Evolutionary conservation across 2,329 filamentous ascomycete genomes (phyloP).

Genomic region (Chaetomiaceae sp.): DNA sequence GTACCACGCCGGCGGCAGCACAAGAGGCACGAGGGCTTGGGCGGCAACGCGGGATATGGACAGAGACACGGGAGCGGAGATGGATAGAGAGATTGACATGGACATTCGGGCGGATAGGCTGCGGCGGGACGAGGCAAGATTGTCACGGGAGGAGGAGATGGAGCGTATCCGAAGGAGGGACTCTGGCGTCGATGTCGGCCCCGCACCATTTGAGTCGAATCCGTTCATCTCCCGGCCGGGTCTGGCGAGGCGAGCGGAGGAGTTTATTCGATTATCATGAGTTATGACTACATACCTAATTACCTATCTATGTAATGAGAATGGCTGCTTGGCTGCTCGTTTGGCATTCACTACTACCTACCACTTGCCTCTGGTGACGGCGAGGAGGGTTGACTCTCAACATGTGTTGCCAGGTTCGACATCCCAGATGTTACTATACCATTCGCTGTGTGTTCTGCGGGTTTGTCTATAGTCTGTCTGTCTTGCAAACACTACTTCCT

Average conservation of each 20-base stretch:
- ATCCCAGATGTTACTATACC: too few relatives aligned
- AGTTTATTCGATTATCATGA: too few relatives aligned
- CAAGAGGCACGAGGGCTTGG: background rate
- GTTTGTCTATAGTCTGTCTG: too few relatives aligned
- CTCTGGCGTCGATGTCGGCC: constrained; percentile 3
- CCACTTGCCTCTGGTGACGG: too few relatives aligned
- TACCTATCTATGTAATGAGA: too few relatives aligned
- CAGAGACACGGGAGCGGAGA: background rate
- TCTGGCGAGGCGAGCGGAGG: background rate
- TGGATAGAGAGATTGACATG: background rate
- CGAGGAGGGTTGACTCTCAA: too few relatives aligned
- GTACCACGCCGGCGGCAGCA: background rate
- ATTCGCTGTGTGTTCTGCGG: too few relatives aligned
- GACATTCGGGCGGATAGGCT: background rate
- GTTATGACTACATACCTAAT: too few relatives aligned
- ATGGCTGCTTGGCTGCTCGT: too few relatives aligned
- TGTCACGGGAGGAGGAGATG: background rate
- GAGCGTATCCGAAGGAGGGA: background rate
- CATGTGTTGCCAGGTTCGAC: too few relatives aligned
- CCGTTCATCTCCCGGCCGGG: constrained; percentile 11
- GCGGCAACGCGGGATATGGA: background rate
- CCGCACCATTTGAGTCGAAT: background rate
- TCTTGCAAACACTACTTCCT: too few relatives aligned
- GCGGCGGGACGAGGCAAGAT: background rate
- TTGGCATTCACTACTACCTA: too few relatives aligned